Base-by-base conservation (phyloP, 768 basidiomycete genomes). In the Astraeus odoratus region DNA sequence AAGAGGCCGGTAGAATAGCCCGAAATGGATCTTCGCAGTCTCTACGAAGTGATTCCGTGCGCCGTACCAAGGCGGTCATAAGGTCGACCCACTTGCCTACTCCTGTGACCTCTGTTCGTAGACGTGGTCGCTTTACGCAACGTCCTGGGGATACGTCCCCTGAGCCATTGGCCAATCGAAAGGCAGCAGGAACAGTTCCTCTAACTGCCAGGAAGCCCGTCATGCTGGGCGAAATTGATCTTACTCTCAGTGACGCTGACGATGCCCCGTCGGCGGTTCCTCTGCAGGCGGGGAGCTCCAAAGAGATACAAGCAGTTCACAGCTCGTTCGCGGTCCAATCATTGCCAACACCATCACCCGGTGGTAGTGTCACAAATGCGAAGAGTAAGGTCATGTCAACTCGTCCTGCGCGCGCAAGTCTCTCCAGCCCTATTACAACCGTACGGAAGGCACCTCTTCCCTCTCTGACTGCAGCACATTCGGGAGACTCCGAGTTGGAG, bases 71-170 rank as follows among this genome's bases (percentile, higher is more conserved):
- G 10, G 1, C n/a, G 18, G 12, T 25, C 24, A n/a, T 19, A 26
- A 30, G n/a, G 18, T 18, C 26, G n/a, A 41, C 19, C 19, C 39
- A 41, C 25, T 29, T 61, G n/a, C 60, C 52, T 10, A 61, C 60
- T 19, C 60, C 60, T 13, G 49, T 41, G 7, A 24, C 52, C 20
- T 51, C 58, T 4, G 5, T 47, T 16, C 52, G 61, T 39, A 63
- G 49, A 39, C 50, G 48, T 20, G 30, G 9, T 29, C 24, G 19
- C 24, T 23, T 20, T 4, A 23, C 38, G 22, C 48, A 44, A 22
- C 22, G 16, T 23, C 36, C 18, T 13, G 20, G 39, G 27, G 42
- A 39, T 26, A 20, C 23, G 20, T 43, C 34, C 2, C 24, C 25
- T 24, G 43, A 43, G 19, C 23, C 8, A n/a, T 46, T 18, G 3